Percentiles rank a stretch among this genome's conserved stretches.
Conservation (phyloP, 2,329 filamentous ascomycete species). For the Fusarium dlaminii region DNA sequence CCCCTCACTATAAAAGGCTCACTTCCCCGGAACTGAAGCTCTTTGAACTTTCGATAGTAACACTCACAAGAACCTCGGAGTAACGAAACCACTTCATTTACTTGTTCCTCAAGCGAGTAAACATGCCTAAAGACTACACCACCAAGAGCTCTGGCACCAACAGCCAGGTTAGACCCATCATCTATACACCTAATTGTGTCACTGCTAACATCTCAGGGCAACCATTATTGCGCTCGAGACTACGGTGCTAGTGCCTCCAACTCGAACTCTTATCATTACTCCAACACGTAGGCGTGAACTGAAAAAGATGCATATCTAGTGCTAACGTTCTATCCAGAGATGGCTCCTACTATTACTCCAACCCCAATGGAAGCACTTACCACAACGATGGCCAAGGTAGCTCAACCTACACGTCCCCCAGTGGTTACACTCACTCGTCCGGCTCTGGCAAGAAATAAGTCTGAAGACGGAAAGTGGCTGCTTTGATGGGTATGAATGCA, state of each 20-base stretch:
- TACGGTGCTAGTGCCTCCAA: conserved; percentile 66
- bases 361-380: conserved; percentile 74
- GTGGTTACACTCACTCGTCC: conserved; percentile 44
- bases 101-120: not conserved
- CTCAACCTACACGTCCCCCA: conserved; percentile 69
- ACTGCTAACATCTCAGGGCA: conserved; percentile 61
- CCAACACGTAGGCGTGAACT: conserved; percentile 61
- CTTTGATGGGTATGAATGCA: not conserved
- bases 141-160: conserved; percentile 69
- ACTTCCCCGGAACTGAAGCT: not conserved
- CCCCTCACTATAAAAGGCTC: not conserved
- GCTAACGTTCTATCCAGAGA: conserved; percentile 50
- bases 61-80: not conserved
- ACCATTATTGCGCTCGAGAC: conserved; percentile 73
- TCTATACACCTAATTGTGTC: not conserved
- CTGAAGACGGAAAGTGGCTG: too few species aligned
- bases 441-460: conserved; percentile 26
- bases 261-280: conserved; percentile 73
- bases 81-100: not conserved
- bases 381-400: conserved; percentile 68
- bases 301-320: not conserved
- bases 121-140: conserved; percentile 45
- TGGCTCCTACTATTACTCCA: conserved; percentile 79
- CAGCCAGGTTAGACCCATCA: conserved; percentile 59
- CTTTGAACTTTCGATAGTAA: not conserved